Percentiles rank a stretch among this genome's conserved stretches.
Evolutionary conservation across 768 basidiomycete genomes (phyloP).

Genomic region (Psilocybe cyanescens): DNA sequence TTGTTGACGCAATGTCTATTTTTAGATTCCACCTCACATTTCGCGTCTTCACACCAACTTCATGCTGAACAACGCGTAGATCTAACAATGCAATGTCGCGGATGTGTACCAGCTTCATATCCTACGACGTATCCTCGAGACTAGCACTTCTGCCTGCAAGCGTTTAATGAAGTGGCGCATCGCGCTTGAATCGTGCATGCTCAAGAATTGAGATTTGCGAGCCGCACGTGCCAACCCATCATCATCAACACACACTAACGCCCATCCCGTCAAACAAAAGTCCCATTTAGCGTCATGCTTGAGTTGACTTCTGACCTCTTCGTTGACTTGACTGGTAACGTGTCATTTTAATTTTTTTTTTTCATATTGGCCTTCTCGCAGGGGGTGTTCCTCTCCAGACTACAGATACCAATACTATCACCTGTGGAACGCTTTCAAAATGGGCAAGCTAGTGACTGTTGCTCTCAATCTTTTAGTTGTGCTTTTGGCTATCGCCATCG

Average conservation of each 20-base stretch:
- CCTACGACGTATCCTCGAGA: too few species aligned
- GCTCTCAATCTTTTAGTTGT: conserved; percentile 33
- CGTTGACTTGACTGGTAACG: background rate
- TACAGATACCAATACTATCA: background rate
- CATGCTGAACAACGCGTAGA: too few species aligned
- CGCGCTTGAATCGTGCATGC: background rate
- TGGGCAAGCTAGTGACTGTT: conserved; percentile 9
- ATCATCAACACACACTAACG: too few species aligned
- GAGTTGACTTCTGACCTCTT: background rate
- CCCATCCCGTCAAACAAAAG: too few species aligned
- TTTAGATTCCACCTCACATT: too few species aligned
- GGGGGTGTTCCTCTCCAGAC: background rate
- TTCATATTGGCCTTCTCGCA: background rate
- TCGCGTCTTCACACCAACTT: too few species aligned
- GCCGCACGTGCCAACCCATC: background rate
- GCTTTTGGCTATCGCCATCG: conserved; percentile 42
- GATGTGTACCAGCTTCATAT: too few species aligned
- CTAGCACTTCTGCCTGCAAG: background rate
- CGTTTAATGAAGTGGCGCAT: background rate
- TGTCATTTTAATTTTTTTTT: background rate
- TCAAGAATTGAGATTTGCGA: background rate
- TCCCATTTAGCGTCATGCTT: background rate
- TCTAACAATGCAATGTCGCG: too few species aligned
- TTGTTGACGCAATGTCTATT: too few species aligned
- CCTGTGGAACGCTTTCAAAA: background rate